A percentile compares a stretch with the other conserved stretches of the same genome.
phyloP scores from a whole-genome alignment of 2,329 filamentous ascomycete genomes.

The Aspergillus neotritici region DNA sequence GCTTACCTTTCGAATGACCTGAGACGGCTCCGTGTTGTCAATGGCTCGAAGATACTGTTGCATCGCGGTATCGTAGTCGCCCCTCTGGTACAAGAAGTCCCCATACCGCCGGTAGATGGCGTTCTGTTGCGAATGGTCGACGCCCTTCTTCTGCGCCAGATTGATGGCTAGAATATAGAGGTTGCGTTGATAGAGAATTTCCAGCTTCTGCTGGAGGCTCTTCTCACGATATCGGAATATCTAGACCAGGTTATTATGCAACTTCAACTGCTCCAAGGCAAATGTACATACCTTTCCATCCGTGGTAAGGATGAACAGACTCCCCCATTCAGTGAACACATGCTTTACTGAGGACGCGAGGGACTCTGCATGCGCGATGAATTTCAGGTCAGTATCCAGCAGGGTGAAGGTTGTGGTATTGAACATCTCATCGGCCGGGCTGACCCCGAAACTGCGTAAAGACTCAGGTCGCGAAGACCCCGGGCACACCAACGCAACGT shows the following conservation, averaged over 20 bases:
- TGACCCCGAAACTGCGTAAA: constrained; percentile 67
- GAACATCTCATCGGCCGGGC: constrained; percentile 70
- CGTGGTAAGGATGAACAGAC: constrained; percentile 81
- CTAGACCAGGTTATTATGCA: constrained; percentile 41
- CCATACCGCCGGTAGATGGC: constrained; percentile 90
- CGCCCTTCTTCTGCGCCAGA: constrained; percentile 79
- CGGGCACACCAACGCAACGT: constrained; percentile 80
- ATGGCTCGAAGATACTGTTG: constrained; percentile 95
- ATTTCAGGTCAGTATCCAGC: constrained; percentile 84
- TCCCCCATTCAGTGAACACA: constrained; percentile 82
- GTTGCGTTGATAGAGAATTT: constrained; percentile 89
- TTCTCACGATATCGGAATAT: constrained; percentile 88
- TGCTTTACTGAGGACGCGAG: constrained; percentile 73
- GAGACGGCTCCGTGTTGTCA: constrained; percentile 90
- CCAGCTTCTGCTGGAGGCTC: constrained; percentile 79
- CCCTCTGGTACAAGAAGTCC: constrained; percentile 89
- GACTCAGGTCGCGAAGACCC: constrained; percentile 53
- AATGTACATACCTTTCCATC: constrained; percentile 70
- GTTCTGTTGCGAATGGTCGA: constrained; percentile 77
- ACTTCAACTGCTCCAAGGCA: too few species aligned
- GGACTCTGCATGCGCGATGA: constrained; percentile 83
- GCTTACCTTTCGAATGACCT: constrained; percentile 81
- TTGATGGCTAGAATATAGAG: constrained; percentile 89
- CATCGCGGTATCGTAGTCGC: constrained; percentile 98
- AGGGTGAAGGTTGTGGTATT: constrained; percentile 83